These are phyloP conservation scores for Westerdykella ornata DNA, from an alignment of 2,329 filamentous ascomycete species.

Conservation along the genomic window DNA sequence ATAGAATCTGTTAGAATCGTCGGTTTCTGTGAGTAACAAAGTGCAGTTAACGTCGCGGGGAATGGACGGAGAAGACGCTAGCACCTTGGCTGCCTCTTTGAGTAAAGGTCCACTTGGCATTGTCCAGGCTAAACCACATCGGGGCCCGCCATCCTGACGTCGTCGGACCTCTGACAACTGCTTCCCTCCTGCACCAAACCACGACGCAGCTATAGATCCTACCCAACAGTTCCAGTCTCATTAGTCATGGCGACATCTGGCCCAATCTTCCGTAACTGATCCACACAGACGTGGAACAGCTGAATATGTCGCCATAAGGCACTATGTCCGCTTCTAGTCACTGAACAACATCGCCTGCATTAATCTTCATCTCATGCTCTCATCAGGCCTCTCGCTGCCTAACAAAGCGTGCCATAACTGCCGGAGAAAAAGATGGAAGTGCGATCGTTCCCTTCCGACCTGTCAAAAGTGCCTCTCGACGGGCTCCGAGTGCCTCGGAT, in stretches of 20 bases:
- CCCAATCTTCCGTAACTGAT: no score
- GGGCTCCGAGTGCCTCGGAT: constrained; percentile 55
- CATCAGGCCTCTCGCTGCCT: constrained; percentile 24
- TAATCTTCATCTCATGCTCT: constrained; percentile 26
- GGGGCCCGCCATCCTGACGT: not conserved
- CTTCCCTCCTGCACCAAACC: constrained; percentile 3
- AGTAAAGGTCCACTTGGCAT: not conserved
- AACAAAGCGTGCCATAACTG: constrained; percentile 55
- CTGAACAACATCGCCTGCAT: constrained; percentile 26
- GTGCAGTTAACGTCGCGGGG: no score
- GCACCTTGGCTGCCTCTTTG: not conserved
- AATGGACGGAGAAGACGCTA: not conserved
- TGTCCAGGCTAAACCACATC: not conserved
- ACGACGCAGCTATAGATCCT: constrained; percentile 3
- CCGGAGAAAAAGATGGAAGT: constrained; percentile 54
- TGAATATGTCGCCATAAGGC: no score
- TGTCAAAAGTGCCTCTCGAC: constrained; percentile 54
- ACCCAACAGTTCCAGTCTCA: no score
- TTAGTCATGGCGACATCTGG: no score
- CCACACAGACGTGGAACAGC: no score
- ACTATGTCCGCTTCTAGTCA: constrained; percentile 13
- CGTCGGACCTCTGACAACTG: not conserved
- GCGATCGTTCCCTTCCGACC: constrained; percentile 53
- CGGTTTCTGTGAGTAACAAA: not conserved
- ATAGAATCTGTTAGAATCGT: not conserved